These are phyloP conservation scores for Xylariaceae sp. DNA, from an alignment of 2,329 filamentous ascomycete species.

Conservation along the genomic window DNA sequence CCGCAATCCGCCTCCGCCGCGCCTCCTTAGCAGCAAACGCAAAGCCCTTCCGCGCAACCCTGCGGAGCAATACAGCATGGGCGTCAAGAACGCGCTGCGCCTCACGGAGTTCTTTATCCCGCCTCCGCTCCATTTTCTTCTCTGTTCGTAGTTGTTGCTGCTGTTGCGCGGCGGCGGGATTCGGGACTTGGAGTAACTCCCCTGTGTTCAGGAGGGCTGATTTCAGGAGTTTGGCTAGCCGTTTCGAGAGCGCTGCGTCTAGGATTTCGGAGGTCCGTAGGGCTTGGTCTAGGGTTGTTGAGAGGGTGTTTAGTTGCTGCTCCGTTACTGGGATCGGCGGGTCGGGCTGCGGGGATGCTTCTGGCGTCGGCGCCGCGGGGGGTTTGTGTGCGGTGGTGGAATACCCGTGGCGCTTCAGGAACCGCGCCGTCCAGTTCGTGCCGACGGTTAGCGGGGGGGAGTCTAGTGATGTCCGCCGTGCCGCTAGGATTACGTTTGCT, in stretches of 20 bases:
- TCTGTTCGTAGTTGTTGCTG: neutral
- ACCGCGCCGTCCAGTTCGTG: neutral
- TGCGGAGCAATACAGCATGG: neutral
- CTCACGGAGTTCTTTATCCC: neutral
- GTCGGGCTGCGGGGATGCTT: too few relatives aligned
- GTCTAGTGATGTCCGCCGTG: neutral
- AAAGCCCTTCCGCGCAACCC: neutral
- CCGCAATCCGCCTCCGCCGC: neutral
- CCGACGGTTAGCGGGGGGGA: neutral
- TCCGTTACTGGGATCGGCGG: neutral
- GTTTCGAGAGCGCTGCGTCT: too few relatives aligned
- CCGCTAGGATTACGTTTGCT: neutral
- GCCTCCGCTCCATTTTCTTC: too few relatives aligned
- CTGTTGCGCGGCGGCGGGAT: neutral
- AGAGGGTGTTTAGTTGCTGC: neutral
- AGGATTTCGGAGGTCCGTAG: too few relatives aligned
- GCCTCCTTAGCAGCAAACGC: neutral
- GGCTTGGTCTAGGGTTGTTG: too few relatives aligned
- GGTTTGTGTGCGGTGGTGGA: neutral
- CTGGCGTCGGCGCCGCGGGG: neutral
- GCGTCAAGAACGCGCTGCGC: neutral
- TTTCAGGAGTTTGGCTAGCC: too few relatives aligned
- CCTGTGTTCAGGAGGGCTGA: neutral
- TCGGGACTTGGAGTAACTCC: neutral
- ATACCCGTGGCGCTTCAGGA: neutral